These are phyloP conservation scores for Termitomyces sp. DNA, from an alignment of 768 basidiomycete genomes.

Conservation along the genomic window DNA sequence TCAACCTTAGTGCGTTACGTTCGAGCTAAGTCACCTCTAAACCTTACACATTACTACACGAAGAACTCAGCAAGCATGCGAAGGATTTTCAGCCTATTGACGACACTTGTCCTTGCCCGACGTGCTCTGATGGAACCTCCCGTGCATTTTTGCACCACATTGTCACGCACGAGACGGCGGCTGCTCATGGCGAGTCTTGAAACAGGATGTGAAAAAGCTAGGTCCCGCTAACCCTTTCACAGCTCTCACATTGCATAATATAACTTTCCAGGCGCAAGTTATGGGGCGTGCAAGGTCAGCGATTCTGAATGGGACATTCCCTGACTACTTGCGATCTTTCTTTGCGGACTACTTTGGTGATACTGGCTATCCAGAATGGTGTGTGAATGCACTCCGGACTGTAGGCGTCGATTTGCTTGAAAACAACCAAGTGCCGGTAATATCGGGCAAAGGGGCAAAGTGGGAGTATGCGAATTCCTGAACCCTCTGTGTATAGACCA, in stretches of 20 bases:
- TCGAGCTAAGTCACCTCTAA: background rate
- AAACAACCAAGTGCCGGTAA: constrained; percentile 41
- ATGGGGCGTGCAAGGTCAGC: constrained; percentile 85
- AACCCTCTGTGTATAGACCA: background rate
- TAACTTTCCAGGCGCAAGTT: constrained; percentile 80
- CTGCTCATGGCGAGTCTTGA: constrained; percentile 66
- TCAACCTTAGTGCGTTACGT: constrained; percentile 66
- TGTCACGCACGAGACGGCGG: constrained; percentile 74
- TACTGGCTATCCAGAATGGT: constrained; percentile 84
- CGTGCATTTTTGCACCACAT: constrained; percentile 74
- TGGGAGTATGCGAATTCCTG: constrained; percentile 69
- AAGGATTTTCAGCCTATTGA: constrained; percentile 72
- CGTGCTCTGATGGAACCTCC: constrained; percentile 61
- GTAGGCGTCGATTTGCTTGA: constrained; percentile 83
- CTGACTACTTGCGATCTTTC: constrained; percentile 69
- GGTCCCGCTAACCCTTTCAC: constrained; percentile 10
- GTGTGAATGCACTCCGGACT: constrained; percentile 74
- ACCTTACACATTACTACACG: background rate
- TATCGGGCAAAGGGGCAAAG: constrained; percentile 61
- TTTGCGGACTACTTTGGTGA: constrained; percentile 75
- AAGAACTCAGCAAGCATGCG: constrained; percentile 67
- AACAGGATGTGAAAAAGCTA: constrained; percentile 10
- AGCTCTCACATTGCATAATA: constrained; percentile 82
- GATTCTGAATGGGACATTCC: constrained; percentile 74
- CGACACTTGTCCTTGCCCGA: constrained; percentile 78